Percentiles rank a stretch among this genome's conserved stretches.
These are phyloP conservation scores for Chaetomium globosum DNA, from an alignment of 2,329 filamentous ascomycete genomes.

Conservation along the genomic window DNA sequence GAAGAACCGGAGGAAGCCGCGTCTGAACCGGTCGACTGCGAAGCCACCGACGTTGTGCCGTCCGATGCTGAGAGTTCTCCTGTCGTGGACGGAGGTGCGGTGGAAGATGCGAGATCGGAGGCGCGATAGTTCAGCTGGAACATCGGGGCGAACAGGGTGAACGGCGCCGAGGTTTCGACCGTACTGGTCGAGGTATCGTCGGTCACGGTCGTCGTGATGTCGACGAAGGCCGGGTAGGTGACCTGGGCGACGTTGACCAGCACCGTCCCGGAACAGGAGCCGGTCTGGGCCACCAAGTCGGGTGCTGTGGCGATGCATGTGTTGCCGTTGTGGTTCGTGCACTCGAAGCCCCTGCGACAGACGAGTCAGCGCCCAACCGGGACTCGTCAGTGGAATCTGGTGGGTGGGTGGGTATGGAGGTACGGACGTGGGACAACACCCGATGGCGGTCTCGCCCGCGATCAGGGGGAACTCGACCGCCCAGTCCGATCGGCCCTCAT, in stretches of 20 bases:
- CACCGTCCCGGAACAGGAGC: not conserved
- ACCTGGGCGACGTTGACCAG: not conserved
- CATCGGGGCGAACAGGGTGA: conserved; percentile 16
- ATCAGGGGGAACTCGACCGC: conserved; percentile 4
- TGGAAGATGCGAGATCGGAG: not conserved
- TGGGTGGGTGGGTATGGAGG: too few relatives aligned
- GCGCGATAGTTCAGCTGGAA: conserved; percentile 18
- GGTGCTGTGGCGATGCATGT: not conserved
- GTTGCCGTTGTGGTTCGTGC: conserved; percentile 16
- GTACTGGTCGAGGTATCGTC: not conserved
- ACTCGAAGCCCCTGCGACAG: conserved; percentile 9
- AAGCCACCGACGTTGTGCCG: too few relatives aligned
- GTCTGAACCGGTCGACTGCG: not conserved
- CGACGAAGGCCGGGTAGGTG: conserved; percentile 5
- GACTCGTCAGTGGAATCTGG: too few relatives aligned
- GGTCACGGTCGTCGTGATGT: not conserved
- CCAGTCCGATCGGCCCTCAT: conserved; percentile 11
- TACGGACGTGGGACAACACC: conserved; percentile 20
- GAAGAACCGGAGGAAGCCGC: not conserved
- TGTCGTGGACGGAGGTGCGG: not conserved
- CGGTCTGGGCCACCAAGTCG: not conserved
- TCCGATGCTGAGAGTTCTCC: not conserved
- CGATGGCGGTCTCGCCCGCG: conserved; percentile 20
- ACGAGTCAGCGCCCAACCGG: not conserved
- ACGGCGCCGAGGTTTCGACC: not conserved